Base-by-base conservation (phyloP, 2,329 filamentous ascomycete species). In the Ilyonectria robusta region DNA sequence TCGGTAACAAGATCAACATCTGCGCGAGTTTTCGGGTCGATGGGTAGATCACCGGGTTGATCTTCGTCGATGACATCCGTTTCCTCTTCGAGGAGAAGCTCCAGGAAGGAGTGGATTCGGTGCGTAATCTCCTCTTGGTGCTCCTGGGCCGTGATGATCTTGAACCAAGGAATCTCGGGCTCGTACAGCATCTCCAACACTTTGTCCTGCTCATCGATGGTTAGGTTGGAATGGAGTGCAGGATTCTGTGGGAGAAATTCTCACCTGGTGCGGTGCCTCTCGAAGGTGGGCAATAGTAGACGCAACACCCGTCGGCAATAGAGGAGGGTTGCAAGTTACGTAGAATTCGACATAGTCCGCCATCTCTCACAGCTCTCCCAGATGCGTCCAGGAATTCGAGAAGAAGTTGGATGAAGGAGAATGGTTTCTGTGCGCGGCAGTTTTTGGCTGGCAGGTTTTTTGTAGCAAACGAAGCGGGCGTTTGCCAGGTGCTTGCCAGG, bases 131-230 rank as follows among this genome's bases (percentile, higher is more conserved):
- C 35, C 10, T 54, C 11, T 15, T 75, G 70, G 19, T 62, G 4
- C 1, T 56, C 47, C 1, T 17, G 17, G 5, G 11, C 1, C 0
- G 75, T 51, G 17, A 80, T 78, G 6, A 78, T 51, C 59, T 81
- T 81, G 64, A 82, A 81, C 76, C 78, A 81, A 1, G 79, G 74
- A 0, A 76, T 62, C 0, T 80, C 76, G 1, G 80, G 79, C 29
- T 82, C 80, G 35, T 81, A 82, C 4, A 82, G 70, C 6, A 82
- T 70, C 53, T 82, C 81, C 1, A 75, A 0, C 0, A 79, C 37
- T 7, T 74, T 65, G 29, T 62, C 35, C 59, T 67, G n/a, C 15
- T 2, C 5, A 8, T 3, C 19, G 26, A 26, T 26, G 26, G 31
- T 55, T 21, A 71, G 8, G 63, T 31, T 17, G 29, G 21, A 37